phyloP scores from a whole-genome alignment of 805 yeast species.

The Debaryomyces prosopidis region DNA sequence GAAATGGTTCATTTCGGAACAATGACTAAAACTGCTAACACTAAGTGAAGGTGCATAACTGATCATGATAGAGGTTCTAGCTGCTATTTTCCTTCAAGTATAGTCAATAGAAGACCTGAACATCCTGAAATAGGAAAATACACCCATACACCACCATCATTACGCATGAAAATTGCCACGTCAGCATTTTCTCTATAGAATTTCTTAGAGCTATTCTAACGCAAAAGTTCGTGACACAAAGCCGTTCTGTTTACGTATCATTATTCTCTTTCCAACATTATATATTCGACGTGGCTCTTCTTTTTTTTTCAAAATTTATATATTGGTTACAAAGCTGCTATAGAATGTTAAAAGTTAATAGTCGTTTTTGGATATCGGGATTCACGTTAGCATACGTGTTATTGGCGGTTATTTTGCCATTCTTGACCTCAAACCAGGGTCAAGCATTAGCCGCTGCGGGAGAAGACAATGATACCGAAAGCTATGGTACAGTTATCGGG shows the following conservation, averaged over 20 bases:
- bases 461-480: constrained; percentile 23
- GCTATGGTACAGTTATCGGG: constrained; percentile 58
- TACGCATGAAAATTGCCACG: neutral
- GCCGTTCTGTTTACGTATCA: constrained; percentile 4
- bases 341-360: constrained; percentile 11
- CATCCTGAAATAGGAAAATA: too few relatives aligned
- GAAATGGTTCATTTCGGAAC: too few relatives aligned
- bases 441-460: constrained; percentile 18
- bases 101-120: too few relatives aligned
- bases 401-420: constrained; percentile 39
- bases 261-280: neutral
- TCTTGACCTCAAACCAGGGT: constrained; percentile 18
- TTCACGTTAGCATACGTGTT: constrained; percentile 30
- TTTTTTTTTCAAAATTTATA: neutral
- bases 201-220: neutral
- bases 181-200: neutral
- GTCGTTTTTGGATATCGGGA: constrained; percentile 26
- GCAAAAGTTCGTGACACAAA: neutral
- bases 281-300: neutral
- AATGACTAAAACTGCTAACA: too few relatives aligned
- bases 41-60: too few relatives aligned
- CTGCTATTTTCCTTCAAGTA: too few relatives aligned
- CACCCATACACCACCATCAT: too few relatives aligned
- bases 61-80: too few relatives aligned
- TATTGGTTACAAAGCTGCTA: neutral